Evolutionary conservation across 2,329 filamentous ascomycete species (phyloP), one percentile per base, ranked within the genome.

Genomic region (Fusarium paranaense): DNA sequence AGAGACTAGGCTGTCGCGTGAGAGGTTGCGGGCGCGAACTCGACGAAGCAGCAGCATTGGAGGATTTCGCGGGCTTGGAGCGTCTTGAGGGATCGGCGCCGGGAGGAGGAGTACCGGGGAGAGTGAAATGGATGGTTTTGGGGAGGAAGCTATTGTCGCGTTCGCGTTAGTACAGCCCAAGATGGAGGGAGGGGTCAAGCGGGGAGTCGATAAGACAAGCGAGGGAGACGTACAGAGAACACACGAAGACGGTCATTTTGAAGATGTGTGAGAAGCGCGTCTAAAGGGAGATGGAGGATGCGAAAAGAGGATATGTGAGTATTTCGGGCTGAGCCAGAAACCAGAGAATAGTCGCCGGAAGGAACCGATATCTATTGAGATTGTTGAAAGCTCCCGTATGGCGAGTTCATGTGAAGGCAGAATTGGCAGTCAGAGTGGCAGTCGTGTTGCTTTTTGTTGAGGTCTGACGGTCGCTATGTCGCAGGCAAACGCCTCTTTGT

Each of bases 61-160:
- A 25, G 10, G 52, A 56, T 22, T 73, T 78, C 69, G 78, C 67
- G 37, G 79, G 70, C 73, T 79, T 78, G 74, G 78, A 70, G 75
- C 77, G 71, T 78, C 76, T 80, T 67, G 74, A 56, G 5, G 69
- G 73, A 61, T 81, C 81, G 74, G 78, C 81, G 69, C 80, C 80
- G 71, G 80, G 84, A 67, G 82, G 84, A 61, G 86, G 85, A 35
- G 86, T 87, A 42, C 87, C 87, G 13, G 90, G 90, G 66, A 94
- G 87, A 76, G 92, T 92, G 82, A 98, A 98, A 82, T 97, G 92
- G 79, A 98, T 88, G 45, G 96, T 98, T 82, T 97, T 95, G 37
- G 96, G 96, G 38, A 98, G 90, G 81, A 98, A 98, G 66, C 95
- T 98, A 80, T 74, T 54, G 38, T 40, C 38, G 38, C 38, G 47